phyloP scores from a whole-genome alignment of 306 rosid genomes.

The Myrica gale region DNA sequence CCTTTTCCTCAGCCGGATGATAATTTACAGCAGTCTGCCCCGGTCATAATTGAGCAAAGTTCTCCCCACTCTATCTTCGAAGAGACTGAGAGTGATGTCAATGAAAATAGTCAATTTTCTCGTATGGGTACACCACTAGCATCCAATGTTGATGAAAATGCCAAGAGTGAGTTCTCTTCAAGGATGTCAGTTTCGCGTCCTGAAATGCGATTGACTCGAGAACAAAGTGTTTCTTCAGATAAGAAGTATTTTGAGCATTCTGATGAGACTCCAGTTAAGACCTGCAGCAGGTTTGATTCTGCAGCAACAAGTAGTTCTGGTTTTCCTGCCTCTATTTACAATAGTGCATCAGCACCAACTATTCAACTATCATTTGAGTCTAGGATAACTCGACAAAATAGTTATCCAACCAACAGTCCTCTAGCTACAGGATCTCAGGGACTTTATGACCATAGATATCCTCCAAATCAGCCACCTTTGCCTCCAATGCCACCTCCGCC shows the following conservation, averaged over 20 bases:
- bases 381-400: constrained; percentile 58
- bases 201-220: constrained; percentile 71
- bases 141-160: constrained; percentile 75
- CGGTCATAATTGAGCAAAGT: constrained; percentile 68
- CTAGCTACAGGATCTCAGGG: constrained; percentile 76
- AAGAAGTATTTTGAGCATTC: constrained; percentile 74
- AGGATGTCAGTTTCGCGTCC: constrained; percentile 83
- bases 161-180: constrained; percentile 82
- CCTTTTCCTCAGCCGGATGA: constrained; percentile 93
- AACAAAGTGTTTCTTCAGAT: constrained; percentile 82
- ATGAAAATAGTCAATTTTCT: constrained; percentile 64
- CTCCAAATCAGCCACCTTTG: constrained; percentile 83
- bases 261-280: constrained; percentile 61
- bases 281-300: constrained; percentile 64
- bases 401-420: constrained; percentile 59
- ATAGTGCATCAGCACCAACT: constrained; percentile 51
- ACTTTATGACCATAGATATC: constrained; percentile 72
- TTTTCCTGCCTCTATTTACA: constrained; percentile 53
- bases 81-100: constrained; percentile 85
- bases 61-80: constrained; percentile 96
- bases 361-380: constrained; percentile 58
- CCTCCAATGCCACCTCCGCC: constrained; percentile 97
- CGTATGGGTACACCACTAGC: constrained; percentile 60
- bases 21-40: constrained; percentile 71
- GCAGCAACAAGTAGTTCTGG: constrained; percentile 45